phyloP scores from a whole-genome alignment of 441 rosid species.

The Jatropha podagrica region DNA sequence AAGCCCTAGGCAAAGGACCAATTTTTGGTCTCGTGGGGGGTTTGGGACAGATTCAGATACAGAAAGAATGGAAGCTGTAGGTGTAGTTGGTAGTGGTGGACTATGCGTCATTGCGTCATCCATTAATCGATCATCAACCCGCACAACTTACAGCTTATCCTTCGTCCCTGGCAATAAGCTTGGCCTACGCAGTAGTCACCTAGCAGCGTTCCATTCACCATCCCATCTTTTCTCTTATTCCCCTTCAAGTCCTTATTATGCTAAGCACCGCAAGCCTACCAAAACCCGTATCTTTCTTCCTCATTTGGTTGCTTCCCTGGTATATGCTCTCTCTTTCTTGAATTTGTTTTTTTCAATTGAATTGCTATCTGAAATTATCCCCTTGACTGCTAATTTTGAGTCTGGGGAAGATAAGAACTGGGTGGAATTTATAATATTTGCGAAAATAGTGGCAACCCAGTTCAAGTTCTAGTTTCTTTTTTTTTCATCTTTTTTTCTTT shows the following conservation, averaged over 20 bases:
- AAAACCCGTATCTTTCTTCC: slow-evolving; percentile 71
- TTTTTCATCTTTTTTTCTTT: neutral
- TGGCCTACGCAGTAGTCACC: slow-evolving; percentile 27
- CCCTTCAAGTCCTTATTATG: slow-evolving; percentile 29
- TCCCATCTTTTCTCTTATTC: slow-evolving; percentile 48
- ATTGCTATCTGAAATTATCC: neutral
- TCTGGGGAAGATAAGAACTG: neutral
- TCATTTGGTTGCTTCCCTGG: slow-evolving; percentile 80
- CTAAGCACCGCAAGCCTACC: slow-evolving; percentile 35
- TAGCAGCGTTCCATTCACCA: slow-evolving; percentile 51
- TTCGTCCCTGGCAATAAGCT: slow-evolving; percentile 24
- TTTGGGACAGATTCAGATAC: neutral
- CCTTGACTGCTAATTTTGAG: slow-evolving; percentile 3
- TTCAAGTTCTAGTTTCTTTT: neutral
- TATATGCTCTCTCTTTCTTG: slow-evolving; percentile 20
- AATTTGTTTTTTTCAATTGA: neutral
- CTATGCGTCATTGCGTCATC: slow-evolving; percentile 28
- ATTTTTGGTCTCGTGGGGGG: neutral
- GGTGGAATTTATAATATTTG: neutral
- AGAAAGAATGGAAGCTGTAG: slow-evolving; percentile 33
- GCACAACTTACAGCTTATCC: slow-evolving; percentile 23
- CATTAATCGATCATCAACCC: slow-evolving; percentile 19
- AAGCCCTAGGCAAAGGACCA: neutral
- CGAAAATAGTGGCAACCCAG: slow-evolving; percentile 1
- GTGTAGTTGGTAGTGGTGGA: slow-evolving; percentile 28